Conservation (phyloP, 305 asterid genomes). For the Solanum chacoense region DNA sequence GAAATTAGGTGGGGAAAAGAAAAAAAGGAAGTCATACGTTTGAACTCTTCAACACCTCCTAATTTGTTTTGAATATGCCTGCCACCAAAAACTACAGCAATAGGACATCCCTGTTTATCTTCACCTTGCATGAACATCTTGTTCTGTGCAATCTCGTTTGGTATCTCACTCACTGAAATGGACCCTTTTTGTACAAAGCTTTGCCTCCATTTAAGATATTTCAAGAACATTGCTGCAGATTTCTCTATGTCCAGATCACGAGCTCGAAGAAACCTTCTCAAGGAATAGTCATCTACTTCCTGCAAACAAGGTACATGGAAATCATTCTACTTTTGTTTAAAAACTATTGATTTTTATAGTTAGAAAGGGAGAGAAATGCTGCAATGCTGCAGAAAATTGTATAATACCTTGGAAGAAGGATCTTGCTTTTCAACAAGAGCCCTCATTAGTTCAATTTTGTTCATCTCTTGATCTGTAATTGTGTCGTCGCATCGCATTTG, state of each 20-base stretch:
- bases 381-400: not conserved
- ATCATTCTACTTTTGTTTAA: not conserved
- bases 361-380: not conserved
- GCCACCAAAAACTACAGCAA: slow-evolving; percentile 8
- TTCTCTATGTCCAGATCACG: slow-evolving; percentile 50
- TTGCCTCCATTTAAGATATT: slow-evolving; percentile 49
- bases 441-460: slow-evolving; percentile 40
- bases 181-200: slow-evolving; percentile 46
- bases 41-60: slow-evolving; percentile 6
- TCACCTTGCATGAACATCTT: slow-evolving; percentile 17
- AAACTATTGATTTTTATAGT: not conserved
- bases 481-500: not conserved
- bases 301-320: slow-evolving; percentile 6
- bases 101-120: slow-evolving; percentile 10
- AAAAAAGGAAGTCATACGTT: not conserved
- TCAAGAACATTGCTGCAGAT: slow-evolving; percentile 45
- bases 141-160: slow-evolving; percentile 51
- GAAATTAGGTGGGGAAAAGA: not conserved
- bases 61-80: slow-evolving; percentile 5
- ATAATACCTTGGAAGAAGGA: slow-evolving; percentile 43
- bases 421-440: slow-evolving; percentile 28
- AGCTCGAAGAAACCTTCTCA: slow-evolving; percentile 82
- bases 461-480: slow-evolving; percentile 17
- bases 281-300: slow-evolving; percentile 48
- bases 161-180: slow-evolving; percentile 31